phyloP scores from a whole-genome alignment of 805 yeast species.

The Tetrapisispora taiwanensis region DNA sequence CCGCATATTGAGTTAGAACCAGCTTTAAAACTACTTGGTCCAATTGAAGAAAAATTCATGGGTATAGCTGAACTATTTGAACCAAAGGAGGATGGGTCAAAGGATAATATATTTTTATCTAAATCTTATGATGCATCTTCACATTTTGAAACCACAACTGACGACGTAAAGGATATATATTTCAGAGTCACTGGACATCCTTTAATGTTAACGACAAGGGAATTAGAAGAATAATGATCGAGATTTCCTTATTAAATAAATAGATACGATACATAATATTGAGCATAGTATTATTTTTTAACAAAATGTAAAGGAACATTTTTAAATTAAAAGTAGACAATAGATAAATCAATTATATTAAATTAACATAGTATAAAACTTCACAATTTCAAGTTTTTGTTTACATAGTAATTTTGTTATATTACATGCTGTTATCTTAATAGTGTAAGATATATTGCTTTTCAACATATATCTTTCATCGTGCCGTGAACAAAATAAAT shows the following conservation, averaged over 20 bases:
- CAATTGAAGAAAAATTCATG: conserved; percentile 75
- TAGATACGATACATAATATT: neutral
- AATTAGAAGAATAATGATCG: conserved; percentile 43
- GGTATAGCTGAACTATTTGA: conserved; percentile 87
- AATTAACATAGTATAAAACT: too few relatives aligned
- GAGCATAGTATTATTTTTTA: neutral
- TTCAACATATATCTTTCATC: neutral
- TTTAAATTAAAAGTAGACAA: too few relatives aligned
- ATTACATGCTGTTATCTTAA: too few relatives aligned
- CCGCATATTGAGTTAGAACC: conserved; percentile 91
- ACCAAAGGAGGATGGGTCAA: conserved; percentile 75
- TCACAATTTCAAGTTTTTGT: too few relatives aligned
- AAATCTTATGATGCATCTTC: conserved; percentile 89
- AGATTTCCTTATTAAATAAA: neutral
- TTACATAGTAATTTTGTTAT: too few relatives aligned
- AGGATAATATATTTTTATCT: conserved; percentile 71
- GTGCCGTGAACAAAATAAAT: neutral
- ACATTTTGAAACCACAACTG: conserved; percentile 93
- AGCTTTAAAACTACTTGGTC: conserved; percentile 83
- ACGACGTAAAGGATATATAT: conserved; percentile 91
- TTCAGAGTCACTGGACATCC: conserved; percentile 89
- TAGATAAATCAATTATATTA: too few relatives aligned
- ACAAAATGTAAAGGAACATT: too few relatives aligned
- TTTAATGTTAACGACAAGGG: conserved; percentile 71
- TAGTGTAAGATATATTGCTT: too few relatives aligned